Evolutionary conservation across 768 basidiomycete genomes (phyloP).

Genomic region (Lentinula sp.): DNA sequence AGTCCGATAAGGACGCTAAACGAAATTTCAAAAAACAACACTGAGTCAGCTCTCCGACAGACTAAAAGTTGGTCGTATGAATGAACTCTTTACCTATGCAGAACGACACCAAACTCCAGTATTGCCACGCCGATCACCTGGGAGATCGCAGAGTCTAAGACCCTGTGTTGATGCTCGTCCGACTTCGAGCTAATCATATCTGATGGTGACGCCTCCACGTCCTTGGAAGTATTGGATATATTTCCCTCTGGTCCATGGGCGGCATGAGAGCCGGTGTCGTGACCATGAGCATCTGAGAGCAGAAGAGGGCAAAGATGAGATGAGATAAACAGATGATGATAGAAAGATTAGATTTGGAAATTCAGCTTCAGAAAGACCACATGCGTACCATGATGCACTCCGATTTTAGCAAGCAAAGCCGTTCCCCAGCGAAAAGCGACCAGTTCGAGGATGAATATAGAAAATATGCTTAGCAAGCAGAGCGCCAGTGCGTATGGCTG

Average conservation of each 20-base stretch:
- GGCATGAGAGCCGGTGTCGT: constrained; percentile 50
- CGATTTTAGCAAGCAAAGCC: constrained; percentile 59
- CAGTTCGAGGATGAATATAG: constrained; percentile 80
- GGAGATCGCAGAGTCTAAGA: constrained; percentile 39
- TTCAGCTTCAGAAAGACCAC: not conserved
- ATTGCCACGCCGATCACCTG: constrained; percentile 87
- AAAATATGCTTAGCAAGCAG: constrained; percentile 75
- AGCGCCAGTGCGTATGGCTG: constrained; percentile 82
- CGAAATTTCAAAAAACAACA: not conserved
- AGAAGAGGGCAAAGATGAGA: not conserved
- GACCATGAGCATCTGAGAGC: constrained; percentile 58
- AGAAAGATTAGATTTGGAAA: not conserved
- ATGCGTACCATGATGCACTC: constrained; percentile 52
- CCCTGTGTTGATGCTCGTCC: constrained; percentile 2
- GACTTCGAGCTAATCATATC: constrained; percentile 6
- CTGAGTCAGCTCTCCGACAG: not conserved
- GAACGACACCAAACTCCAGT: constrained; percentile 87
- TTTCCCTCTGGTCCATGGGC: constrained; percentile 64
- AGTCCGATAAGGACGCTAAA: constrained; percentile 77
- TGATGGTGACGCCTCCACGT: constrained; percentile 20
- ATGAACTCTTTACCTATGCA: constrained; percentile 55
- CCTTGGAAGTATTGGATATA: not conserved
- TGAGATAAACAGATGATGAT: constrained; percentile 1
- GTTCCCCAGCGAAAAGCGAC: constrained; percentile 86
- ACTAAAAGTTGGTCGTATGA: not conserved